Evolutionary conservation across 2,329 filamentous ascomycete species (phyloP).

Genomic region (Calycina herbarum): DNA sequence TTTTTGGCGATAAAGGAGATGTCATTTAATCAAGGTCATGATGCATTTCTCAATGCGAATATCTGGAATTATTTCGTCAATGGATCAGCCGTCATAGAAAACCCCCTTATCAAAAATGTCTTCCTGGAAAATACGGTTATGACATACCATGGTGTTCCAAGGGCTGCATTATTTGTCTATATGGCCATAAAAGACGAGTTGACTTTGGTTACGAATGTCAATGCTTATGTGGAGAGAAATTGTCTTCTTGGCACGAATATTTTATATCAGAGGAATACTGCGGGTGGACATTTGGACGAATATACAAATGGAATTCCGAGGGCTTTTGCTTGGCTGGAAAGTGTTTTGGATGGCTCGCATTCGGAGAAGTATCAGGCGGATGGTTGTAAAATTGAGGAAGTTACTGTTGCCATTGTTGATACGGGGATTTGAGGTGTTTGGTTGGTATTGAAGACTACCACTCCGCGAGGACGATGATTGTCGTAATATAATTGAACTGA

Average conservation of each 20-base stretch:
- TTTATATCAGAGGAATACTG: constrained; percentile 45
- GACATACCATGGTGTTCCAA: constrained; percentile 42
- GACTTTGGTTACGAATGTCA: constrained; percentile 45
- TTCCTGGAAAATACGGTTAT: constrained; percentile 9
- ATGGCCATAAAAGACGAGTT: constrained; percentile 50
- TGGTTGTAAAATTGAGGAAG: not conserved
- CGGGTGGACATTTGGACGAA: constrained; percentile 43
- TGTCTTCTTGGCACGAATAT: constrained; percentile 45
- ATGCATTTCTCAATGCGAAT: constrained; percentile 39
- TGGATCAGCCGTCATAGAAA: constrained; percentile 31
- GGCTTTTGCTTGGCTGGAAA: constrained; percentile 37
- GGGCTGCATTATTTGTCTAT: constrained; percentile 50
- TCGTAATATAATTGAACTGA: no score
- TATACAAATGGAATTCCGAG: constrained; percentile 39
- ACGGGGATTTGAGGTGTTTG: not conserved
- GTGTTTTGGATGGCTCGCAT: constrained; percentile 15
- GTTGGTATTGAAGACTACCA: no score
- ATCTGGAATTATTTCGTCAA: constrained; percentile 45
- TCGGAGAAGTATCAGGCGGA: not conserved
- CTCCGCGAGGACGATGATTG: no score
- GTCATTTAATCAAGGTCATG: constrained; percentile 32
- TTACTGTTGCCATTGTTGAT: constrained; percentile 1
- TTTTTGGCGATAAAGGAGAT: constrained; percentile 37
- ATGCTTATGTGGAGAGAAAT: constrained; percentile 43
- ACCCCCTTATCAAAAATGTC: not conserved